Conservation (phyloP, 371 early-diverging fungal genomes). For the Haplosporangium sp. region DNA sequence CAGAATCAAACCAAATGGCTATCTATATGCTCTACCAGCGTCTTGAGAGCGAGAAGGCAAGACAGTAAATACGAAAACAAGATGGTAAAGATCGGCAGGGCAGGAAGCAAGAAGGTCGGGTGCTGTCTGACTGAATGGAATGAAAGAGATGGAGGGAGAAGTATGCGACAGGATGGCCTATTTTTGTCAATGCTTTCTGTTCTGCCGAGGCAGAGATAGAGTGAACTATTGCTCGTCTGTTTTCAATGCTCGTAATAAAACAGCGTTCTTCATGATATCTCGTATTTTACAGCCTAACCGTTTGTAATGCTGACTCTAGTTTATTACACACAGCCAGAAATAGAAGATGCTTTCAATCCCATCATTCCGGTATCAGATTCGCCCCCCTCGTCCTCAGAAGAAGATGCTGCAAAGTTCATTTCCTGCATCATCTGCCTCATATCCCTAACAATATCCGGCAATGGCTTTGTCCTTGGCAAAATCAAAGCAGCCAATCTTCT, state of each 20-base stretch:
- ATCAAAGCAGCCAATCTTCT: conserved; percentile 32
- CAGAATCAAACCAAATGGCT: conserved; percentile 85
- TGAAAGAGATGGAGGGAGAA: neutral
- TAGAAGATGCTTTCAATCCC: neutral
- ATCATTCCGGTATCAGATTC: conserved; percentile 3
- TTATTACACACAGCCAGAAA: conserved; percentile 3
- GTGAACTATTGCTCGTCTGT: too few relatives aligned
- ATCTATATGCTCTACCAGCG: conserved; percentile 81
- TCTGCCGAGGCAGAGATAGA: too few relatives aligned
- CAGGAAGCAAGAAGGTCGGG: neutral
- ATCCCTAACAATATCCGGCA: conserved; percentile 44
- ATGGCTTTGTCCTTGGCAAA: conserved; percentile 42
- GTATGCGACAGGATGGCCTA: neutral
- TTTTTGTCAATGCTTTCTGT: too few relatives aligned
- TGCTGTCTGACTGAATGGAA: neutral
- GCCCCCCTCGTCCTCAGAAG: conserved; percentile 7
- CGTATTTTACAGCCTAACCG: too few relatives aligned
- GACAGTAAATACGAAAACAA: conserved; percentile 34
- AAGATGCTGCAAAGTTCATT: conserved; percentile 20
- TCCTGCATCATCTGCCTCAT: conserved; percentile 39
- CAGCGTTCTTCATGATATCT: too few relatives aligned
- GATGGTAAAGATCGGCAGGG: neutral
- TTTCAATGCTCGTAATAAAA: too few relatives aligned
- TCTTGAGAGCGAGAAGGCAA: conserved; percentile 79
- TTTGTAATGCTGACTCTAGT: neutral